Conservation (phyloP, 2,329 filamentous ascomycete species). For the Aspergillus candidus region DNA sequence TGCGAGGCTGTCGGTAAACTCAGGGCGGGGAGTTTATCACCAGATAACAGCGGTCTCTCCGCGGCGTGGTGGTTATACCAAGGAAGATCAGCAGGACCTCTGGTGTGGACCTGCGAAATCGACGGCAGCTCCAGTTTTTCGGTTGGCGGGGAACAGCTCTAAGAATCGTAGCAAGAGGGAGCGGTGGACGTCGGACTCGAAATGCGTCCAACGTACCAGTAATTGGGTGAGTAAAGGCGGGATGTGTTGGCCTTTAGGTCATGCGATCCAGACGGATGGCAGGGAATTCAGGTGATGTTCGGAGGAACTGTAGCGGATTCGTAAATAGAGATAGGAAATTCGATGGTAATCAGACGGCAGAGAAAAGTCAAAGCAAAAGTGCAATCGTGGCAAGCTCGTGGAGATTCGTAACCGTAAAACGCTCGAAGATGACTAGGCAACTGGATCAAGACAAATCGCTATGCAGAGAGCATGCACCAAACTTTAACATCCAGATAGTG, state of each 20-base stretch:
- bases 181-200: constrained; percentile 18
- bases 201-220: constrained; percentile 17
- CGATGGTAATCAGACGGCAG: constrained; percentile 5
- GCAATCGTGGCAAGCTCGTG: constrained; percentile 29
- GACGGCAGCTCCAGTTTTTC: constrained; percentile 93
- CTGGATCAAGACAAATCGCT: constrained; percentile 14
- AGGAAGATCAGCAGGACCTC: constrained; percentile 64
- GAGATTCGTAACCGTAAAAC: constrained; percentile 29
- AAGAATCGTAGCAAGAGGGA: constrained; percentile 12
- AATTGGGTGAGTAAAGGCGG: background rate
- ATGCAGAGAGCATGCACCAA: constrained; percentile 14
- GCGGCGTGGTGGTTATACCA: constrained; percentile 64
- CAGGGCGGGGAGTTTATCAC: constrained; percentile 66
- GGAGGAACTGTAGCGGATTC: too few relatives aligned
- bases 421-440: constrained; percentile 17
- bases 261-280: background rate
- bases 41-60: constrained; percentile 62
- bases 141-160: constrained; percentile 48
- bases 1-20: constrained; percentile 60
- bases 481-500: constrained; percentile 20
- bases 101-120: constrained; percentile 75
- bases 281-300: background rate
- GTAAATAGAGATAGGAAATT: constrained; percentile 8
- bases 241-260: background rate
- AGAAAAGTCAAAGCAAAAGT: constrained; percentile 17